Base-by-base conservation (phyloP, 345 rosid species). In the Melaleuca quinquenervia region DNA sequence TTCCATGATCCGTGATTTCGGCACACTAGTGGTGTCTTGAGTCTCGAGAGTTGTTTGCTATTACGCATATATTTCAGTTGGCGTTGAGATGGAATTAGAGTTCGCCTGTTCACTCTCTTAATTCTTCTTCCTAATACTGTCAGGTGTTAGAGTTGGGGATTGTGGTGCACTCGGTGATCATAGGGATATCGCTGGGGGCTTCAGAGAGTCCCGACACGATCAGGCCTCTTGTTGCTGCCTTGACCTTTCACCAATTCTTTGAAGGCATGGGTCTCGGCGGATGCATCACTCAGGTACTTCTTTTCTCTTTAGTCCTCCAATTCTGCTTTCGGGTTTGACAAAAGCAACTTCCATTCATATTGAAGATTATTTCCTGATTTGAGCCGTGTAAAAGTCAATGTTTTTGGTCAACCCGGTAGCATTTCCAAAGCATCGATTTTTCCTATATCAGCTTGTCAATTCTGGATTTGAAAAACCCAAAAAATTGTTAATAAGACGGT, bases 211-310 rank as follows among this genome's bases (percentile, higher is more conserved):
- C 94, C 5, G 86, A 89, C 27, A 90, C 92, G 10, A 90, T 95
- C 74, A 94, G 83, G 83, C 93, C 93, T 5, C 88, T 94, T 2
- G 74, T 94, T 0, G 96, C 93, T 7, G 97, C 97, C 5, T 91
- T 95, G 82, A 88, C 93, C 45, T 95, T 95, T 83, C 98, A 95
- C 83, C 98, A 95, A 52, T 91, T 93, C 89, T 95, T 93, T 52
- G 98, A 94, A 86, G 97, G 96, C 74, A 94, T 94, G 92, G 96
- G 95, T 15, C 93, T 94, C 8, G 97, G 98, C 2, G 95, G 96
- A 2, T 94, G 95, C 88, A 93, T 94, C 56, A 41, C 91, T 6
- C 96, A 94, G 92, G 95, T 91, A 56, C 48, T 45, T 32, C n/a
- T 13, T 48, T 48, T 4, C 78, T 70, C 7, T 20, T 8, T 70